A percentile compares a stretch with the other conserved stretches of the same genome.
Conservation (phyloP, 176 grass and related monocot genomes). For the Phragmites australis region DNA sequence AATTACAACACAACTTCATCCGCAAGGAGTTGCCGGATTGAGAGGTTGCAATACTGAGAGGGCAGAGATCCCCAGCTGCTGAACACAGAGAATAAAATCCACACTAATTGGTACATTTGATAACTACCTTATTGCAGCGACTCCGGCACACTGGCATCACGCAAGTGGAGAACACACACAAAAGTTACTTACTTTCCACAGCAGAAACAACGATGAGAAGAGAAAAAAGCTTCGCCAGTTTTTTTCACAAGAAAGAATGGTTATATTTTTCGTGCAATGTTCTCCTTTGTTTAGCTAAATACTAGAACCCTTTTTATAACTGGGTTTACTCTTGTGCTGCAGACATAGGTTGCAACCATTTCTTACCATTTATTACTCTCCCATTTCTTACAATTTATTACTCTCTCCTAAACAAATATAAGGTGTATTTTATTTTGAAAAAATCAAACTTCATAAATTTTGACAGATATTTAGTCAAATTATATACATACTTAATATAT, state of each 20-base stretch:
- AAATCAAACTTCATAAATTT: too few relatives aligned
- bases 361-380: neutral
- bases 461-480: too few relatives aligned
- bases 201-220: neutral
- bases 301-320: neutral
- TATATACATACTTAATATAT: too few relatives aligned
- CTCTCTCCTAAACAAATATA: too few relatives aligned
- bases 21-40: neutral
- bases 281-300: neutral
- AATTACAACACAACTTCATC: conserved; percentile 6
- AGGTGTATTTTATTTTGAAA: too few relatives aligned
- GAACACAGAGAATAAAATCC: neutral
- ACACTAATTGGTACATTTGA: neutral
- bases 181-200: conserved; percentile 24
- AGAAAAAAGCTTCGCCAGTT: conserved; percentile 23
- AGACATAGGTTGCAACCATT: neutral
- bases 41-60: neutral
- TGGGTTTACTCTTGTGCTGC: neutral
- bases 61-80: conserved; percentile 1
- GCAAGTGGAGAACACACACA: conserved; percentile 6
- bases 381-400: too few relatives aligned
- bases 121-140: neutral
- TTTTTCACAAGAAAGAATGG: conserved; percentile 29
- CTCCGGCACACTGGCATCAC: conserved; percentile 15
- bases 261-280: neutral